phyloP scores from a whole-genome alignment of 805 yeast genomes.

The Zygotorulaspora sp. region DNA sequence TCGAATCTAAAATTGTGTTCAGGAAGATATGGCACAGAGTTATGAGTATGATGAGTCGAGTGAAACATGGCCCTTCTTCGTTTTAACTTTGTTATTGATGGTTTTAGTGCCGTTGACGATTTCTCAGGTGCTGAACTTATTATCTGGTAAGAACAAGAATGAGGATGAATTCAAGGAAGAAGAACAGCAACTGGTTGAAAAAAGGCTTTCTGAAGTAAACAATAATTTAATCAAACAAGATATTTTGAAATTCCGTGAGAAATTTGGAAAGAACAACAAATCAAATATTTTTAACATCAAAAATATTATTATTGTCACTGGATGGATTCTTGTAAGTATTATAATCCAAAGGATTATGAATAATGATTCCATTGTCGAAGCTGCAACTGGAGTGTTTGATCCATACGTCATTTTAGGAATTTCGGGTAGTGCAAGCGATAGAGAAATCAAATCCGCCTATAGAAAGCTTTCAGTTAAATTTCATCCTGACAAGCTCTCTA shows the following conservation, averaged over 20 bases:
- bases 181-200: slow-evolving; percentile 9
- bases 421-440: slow-evolving; percentile 61
- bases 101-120: slow-evolving; percentile 63
- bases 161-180: slow-evolving; percentile 4
- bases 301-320: slow-evolving; percentile 37
- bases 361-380: slow-evolving; percentile 44
- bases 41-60: slow-evolving; percentile 75
- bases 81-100: slow-evolving; percentile 64
- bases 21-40: slow-evolving; percentile 29
- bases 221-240: slow-evolving; percentile 21
- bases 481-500: slow-evolving; percentile 90
- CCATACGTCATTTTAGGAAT: slow-evolving; percentile 86
- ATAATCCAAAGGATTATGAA: slow-evolving; percentile 38
- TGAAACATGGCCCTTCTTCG: slow-evolving; percentile 91
- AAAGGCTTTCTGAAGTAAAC: slow-evolving; percentile 17
- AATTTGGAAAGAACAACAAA: slow-evolving; percentile 18
- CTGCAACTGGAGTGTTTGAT: slow-evolving; percentile 55
- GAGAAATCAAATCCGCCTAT: slow-evolving; percentile 74
- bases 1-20: not conserved
- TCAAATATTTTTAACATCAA: slow-evolving; percentile 22
- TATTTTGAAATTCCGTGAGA: slow-evolving; percentile 23
- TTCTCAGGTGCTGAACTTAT: slow-evolving; percentile 24
- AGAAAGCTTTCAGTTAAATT: slow-evolving; percentile 80
- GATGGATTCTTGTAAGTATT: slow-evolving; percentile 57
- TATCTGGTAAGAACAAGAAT: slow-evolving; percentile 20